A percentile compares a stretch with the other conserved stretches of the same genome.
Conservation (phyloP, 352 stramenopile genomes). For the Globisporangium ultimum region DNA sequence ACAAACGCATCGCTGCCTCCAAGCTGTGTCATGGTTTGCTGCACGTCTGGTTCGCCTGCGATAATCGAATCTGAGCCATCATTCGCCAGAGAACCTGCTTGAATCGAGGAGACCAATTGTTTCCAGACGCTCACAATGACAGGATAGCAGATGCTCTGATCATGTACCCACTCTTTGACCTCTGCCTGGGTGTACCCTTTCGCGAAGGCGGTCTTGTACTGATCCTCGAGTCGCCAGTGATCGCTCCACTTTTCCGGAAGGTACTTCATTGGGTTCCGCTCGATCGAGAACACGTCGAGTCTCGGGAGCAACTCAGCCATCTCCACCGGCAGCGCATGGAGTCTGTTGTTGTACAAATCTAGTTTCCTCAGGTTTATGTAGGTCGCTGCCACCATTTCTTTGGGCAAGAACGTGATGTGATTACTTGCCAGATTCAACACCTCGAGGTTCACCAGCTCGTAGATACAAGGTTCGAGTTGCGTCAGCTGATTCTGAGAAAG, state of each 20-base stretch:
- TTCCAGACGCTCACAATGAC: conserved; percentile 49
- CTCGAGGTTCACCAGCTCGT: conserved; percentile 38
- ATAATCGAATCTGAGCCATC: conserved; percentile 1
- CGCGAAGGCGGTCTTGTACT: conserved; percentile 42
- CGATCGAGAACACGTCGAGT: conserved; percentile 58
- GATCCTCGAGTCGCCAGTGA: conserved; percentile 50
- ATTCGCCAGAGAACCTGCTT: neutral
- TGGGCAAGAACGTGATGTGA: conserved; percentile 38
- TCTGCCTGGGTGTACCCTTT: conserved; percentile 51
- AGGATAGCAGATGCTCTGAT: conserved; percentile 48
- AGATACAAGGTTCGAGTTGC: conserved; percentile 46
- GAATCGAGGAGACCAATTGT: conserved; percentile 8
- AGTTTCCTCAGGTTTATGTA: conserved; percentile 40
- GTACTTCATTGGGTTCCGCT: conserved; percentile 44
- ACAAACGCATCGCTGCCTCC: conserved; percentile 44
- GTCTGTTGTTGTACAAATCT: conserved; percentile 60
- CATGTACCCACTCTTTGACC: conserved; percentile 45
- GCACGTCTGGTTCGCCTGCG: neutral
- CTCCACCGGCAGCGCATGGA: conserved; percentile 53
- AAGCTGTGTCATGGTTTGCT: neutral
- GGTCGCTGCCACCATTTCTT: conserved; percentile 27
- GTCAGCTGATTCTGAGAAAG: conserved; percentile 49
- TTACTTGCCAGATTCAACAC: conserved; percentile 57
- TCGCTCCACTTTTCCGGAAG: conserved; percentile 68
- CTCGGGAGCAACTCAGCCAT: conserved; percentile 40